Evolutionary conservation across 371 early-diverging fungal species (phyloP).

Genomic region (Mortierella sp.): DNA sequence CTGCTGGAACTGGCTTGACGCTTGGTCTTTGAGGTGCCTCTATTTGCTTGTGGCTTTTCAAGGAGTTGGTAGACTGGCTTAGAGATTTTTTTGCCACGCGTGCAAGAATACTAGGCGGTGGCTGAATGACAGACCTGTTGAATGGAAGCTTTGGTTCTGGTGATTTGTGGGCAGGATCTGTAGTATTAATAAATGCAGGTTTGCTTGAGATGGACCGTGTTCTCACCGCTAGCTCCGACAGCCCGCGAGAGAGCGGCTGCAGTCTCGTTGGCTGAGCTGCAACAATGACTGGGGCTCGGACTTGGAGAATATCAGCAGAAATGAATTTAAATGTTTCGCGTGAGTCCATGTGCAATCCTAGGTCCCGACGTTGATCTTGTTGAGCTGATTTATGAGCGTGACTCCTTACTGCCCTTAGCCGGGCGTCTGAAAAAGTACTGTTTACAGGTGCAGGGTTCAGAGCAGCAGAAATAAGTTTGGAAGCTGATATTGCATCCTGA

Average conservation of each 20-base stretch:
- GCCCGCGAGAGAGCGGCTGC: not conserved
- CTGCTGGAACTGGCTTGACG: conserved; percentile 9
- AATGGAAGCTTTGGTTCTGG: not conserved
- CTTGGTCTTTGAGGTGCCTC: not conserved
- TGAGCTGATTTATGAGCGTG: not conserved
- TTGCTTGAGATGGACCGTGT: not conserved
- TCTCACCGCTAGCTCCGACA: not conserved
- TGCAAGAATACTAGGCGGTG: conserved; percentile 5
- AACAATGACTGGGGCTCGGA: not conserved
- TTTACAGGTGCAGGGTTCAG: not conserved
- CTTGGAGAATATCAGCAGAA: not conserved
- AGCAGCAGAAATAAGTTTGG: not conserved
- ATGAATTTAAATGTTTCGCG: conserved; percentile 3
- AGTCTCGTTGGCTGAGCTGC: not conserved
- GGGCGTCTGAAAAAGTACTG: not conserved
- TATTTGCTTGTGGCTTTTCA: not conserved
- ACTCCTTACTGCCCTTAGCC: conserved; percentile 6
- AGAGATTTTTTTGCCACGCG: not conserved
- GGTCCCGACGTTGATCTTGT: not conserved
- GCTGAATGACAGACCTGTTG: conserved; percentile 3
- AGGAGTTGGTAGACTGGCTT: not conserved
- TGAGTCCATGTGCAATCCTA: not conserved
- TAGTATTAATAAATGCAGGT: not conserved
- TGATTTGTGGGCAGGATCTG: not conserved
- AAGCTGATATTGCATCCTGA: conserved; percentile 10